Evolutionary conservation across 1,284 basidiomycete genomes (phyloP).

Genomic region (Puccinia horiana): DNA sequence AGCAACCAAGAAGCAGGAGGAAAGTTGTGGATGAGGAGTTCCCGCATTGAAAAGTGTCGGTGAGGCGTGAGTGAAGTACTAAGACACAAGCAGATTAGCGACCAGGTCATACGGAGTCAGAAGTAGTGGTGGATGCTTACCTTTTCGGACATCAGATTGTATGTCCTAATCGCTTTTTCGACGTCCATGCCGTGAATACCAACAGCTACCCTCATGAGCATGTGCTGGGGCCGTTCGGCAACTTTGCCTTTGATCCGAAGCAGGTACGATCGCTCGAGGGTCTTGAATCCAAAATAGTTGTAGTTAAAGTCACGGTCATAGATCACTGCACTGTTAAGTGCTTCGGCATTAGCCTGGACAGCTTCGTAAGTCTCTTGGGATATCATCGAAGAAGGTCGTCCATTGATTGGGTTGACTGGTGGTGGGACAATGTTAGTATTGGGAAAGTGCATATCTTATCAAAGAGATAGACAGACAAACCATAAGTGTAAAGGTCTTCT

Average conservation of each 20-base stretch:
- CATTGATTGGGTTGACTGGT: constrained; percentile 93
- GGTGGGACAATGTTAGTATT: neutral
- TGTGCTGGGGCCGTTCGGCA: constrained; percentile 96
- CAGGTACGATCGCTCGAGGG: constrained; percentile 95
- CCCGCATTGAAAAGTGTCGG: constrained; percentile 99
- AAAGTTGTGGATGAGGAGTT: constrained; percentile 90
- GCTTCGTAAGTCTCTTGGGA: constrained; percentile 81
- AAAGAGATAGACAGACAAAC: constrained; percentile 61
- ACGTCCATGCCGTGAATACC: constrained; percentile 92
- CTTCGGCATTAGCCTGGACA: constrained; percentile 78
- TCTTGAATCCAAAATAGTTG: constrained; percentile 97
- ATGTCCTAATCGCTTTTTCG: constrained; percentile 82
- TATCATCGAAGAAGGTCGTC: constrained; percentile 81
- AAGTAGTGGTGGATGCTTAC: constrained; percentile 32
- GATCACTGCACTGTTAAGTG: constrained; percentile 90
- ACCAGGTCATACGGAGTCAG: neutral
- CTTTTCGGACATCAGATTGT: constrained; percentile 87
- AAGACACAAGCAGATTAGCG: neutral
- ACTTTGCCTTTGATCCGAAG: constrained; percentile 91
- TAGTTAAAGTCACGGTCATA: constrained; percentile 98
- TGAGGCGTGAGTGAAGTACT: constrained; percentile 87
- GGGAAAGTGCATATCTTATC: neutral
- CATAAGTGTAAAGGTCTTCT: constrained; percentile 84
- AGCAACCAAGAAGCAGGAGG: constrained; percentile 94
- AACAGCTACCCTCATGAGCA: constrained; percentile 99